phyloP scores from a whole-genome alignment of 2,329 filamentous ascomycete species.

The Graphiopsis chlorocephala region DNA sequence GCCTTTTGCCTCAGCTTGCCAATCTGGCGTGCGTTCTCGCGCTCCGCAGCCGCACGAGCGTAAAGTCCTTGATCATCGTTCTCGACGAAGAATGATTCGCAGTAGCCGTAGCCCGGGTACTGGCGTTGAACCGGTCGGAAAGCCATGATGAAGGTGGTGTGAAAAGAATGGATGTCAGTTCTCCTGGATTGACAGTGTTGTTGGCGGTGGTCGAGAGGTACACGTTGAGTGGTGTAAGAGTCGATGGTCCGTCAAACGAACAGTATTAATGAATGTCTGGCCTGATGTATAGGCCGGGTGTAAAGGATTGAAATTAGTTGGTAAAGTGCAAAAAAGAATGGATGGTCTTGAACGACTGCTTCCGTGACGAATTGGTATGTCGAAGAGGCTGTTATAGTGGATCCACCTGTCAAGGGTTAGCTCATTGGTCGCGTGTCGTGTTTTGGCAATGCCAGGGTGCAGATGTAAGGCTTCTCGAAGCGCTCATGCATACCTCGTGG shows the following conservation, averaged over 20 bases:
- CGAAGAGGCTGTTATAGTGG: slow-evolving; percentile 35
- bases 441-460: slow-evolving; percentile 19
- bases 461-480: slow-evolving; percentile 22
- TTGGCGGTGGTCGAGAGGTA: slow-evolving; percentile 26
- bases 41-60: slow-evolving; percentile 61
- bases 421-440: slow-evolving; percentile 24
- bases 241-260: slow-evolving; percentile 38
- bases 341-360: slow-evolving; percentile 36
- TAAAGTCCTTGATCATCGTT: slow-evolving; percentile 54
- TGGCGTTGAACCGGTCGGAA: slow-evolving; percentile 41
- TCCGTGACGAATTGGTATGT: slow-evolving; percentile 17
- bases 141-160: slow-evolving; percentile 50
- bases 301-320: slow-evolving; percentile 61
- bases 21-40: slow-evolving; percentile 74
- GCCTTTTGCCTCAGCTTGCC: slow-evolving; percentile 81
- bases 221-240: slow-evolving; percentile 35
- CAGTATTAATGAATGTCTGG: slow-evolving; percentile 52
- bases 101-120: slow-evolving; percentile 58
- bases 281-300: slow-evolving; percentile 41
- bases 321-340: slow-evolving; percentile 41
- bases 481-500: slow-evolving; percentile 44
- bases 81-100: slow-evolving; percentile 68
- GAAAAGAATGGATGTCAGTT: slow-evolving; percentile 45
- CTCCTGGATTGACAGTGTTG: slow-evolving; percentile 39
- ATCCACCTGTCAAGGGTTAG: slow-evolving; percentile 37